Conservation (phyloP, 2,329 filamentous ascomycete genomes). For the Sarocladium oryzae region DNA sequence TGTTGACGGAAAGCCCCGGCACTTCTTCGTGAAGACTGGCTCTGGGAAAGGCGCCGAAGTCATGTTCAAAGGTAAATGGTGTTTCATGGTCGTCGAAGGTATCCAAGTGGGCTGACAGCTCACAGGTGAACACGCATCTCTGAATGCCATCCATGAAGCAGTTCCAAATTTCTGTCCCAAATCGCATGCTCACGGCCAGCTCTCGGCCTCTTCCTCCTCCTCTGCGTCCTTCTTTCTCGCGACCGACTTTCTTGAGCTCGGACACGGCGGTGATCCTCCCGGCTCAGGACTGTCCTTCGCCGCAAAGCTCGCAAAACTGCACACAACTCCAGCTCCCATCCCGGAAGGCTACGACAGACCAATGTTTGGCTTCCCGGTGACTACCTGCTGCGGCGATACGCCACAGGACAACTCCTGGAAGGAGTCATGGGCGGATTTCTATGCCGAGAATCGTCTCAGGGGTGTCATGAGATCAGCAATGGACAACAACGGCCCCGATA, state of each 20-base stretch:
- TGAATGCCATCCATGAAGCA: slow-evolving; percentile 69
- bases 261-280: slow-evolving; percentile 30
- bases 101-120: not conserved
- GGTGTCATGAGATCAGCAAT: slow-evolving; percentile 20
- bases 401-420: slow-evolving; percentile 72
- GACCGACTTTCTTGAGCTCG: slow-evolving; percentile 75
- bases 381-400: slow-evolving; percentile 43
- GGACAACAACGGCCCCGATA: slow-evolving; percentile 5
- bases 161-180: slow-evolving; percentile 72
- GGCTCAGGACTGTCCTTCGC: slow-evolving; percentile 57
- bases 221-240: slow-evolving; percentile 50
- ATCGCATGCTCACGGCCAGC: slow-evolving; percentile 64
- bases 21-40: slow-evolving; percentile 70
- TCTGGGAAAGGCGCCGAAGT: slow-evolving; percentile 48
- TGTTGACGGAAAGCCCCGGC: slow-evolving; percentile 41
- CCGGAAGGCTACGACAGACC: slow-evolving; percentile 52
- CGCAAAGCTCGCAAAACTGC: slow-evolving; percentile 69
- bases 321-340: slow-evolving; percentile 65
- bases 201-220: slow-evolving; percentile 44
- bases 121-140: slow-evolving; percentile 70
- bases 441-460: slow-evolving; percentile 37
- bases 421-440: slow-evolving; percentile 78
- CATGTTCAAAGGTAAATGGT: slow-evolving; percentile 62
- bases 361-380: slow-evolving; percentile 74
- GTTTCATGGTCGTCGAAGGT: not conserved